These are phyloP conservation scores for Gyromitra esculenta DNA, from an alignment of 2,329 filamentous ascomycete genomes.

Conservation along the genomic window DNA sequence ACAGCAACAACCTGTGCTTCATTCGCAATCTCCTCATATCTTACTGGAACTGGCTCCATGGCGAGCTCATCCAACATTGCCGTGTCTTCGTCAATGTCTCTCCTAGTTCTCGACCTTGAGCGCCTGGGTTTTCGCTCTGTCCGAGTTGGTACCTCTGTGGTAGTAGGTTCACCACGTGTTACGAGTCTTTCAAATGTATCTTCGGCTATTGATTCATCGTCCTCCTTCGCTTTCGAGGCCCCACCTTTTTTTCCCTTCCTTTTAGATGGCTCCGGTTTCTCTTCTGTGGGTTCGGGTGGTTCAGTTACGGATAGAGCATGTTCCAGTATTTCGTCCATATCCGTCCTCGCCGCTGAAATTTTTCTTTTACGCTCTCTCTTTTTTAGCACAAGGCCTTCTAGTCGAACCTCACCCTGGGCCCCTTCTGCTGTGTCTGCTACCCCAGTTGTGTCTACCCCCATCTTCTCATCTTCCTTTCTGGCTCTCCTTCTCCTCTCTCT, in stretches of 20 bases:
- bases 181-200: slow-evolving; percentile 37
- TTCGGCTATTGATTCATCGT: slow-evolving; percentile 25
- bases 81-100: slow-evolving; percentile 6
- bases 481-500: slow-evolving; percentile 12
- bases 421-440: not conserved
- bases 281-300: not conserved
- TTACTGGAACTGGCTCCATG: slow-evolving; percentile 18
- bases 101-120: not conserved
- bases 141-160: not conserved
- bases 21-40: slow-evolving; percentile 32
- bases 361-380: slow-evolving; percentile 13
- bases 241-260: slow-evolving; percentile 2
- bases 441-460: slow-evolving; percentile 10
- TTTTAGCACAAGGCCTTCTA: not conserved
- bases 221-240: slow-evolving; percentile 10
- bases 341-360: not conserved
- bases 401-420: not conserved
- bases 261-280: slow-evolving; percentile 1
- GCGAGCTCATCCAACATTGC: slow-evolving; percentile 21
- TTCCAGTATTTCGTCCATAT: slow-evolving; percentile 34
- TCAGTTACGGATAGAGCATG: slow-evolving; percentile 1
- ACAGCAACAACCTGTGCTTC: not conserved
- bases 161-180: not conserved
- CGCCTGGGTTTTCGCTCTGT: slow-evolving; percentile 1
- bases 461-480: not conserved